Base-by-base conservation (phyloP, 768 basidiomycete species). In the Suillus occidentalis region DNA sequence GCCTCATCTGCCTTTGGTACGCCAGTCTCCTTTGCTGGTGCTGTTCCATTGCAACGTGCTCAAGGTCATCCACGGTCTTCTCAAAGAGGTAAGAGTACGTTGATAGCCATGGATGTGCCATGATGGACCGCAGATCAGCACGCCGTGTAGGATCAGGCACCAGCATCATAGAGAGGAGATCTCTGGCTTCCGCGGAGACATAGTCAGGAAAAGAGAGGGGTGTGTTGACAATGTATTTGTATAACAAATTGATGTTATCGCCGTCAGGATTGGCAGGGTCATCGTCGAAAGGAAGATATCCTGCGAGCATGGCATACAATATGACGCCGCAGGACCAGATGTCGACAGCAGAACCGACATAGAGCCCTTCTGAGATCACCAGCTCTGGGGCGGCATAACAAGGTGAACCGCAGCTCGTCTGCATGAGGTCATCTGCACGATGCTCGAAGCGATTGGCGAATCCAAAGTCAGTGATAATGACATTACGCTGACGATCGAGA, bases 391-490 rank as follows among this genome's bases (percentile, higher is more conserved):
- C 97, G 6, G 97, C 97, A 76, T 99, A 99, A 78, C 97, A 99
- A 0, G 97, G 97, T 36, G 90, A 92, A 18, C 97, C 97, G 68
- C 97, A 99, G 68, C 90, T 93, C 0, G 97, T 99, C 73, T 97
- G 95, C 97, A 99, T 99, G 68, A 99, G 87, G 74, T 99, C 97
- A 78, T 96, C 94, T 12, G 89, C 68, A 39, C 89, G 88, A 73
- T 97, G 93, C 76, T 97, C 94, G 75, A 99, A 99, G 59, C 92
- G 89, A 80, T 99, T 99, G 66, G 97, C 97, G 72, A 99, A 99
- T 14, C 97, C 97, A 76, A 99, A 99, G 76, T 99, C 97, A 64
- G 97, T 98, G 81, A 99, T 97, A 81, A 99, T 97, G 69, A 99
- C 94, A 74, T 99, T 99, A 60, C 97, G 89, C 73, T 98, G 89